These are phyloP conservation scores for Hymenoscyphus fraxineus DNA, from an alignment of 2,329 filamentous ascomycete species.

Conservation along the genomic window DNA sequence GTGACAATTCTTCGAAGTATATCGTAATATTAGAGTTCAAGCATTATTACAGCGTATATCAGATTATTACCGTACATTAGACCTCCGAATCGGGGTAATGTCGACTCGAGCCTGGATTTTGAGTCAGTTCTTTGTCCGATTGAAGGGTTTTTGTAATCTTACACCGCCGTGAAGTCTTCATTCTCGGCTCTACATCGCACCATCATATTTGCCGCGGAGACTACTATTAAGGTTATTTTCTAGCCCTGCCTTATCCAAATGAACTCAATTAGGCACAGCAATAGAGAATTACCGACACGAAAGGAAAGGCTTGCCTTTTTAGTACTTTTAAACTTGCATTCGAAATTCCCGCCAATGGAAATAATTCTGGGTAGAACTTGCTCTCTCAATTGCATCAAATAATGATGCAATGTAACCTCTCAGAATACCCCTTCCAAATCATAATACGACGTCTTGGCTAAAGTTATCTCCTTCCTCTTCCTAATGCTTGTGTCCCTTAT, in stretches of 20 bases:
- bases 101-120: too few relatives aligned
- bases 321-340: neutral
- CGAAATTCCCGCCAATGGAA: neutral
- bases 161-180: neutral
- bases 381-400: neutral
- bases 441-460: neutral
- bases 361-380: neutral
- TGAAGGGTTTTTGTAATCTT: too few relatives aligned
- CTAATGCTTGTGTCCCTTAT: neutral
- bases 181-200: neutral
- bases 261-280: neutral
- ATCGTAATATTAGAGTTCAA: too few relatives aligned
- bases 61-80: too few relatives aligned
- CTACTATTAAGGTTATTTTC: neutral
- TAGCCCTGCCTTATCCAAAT: neutral
- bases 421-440: neutral
- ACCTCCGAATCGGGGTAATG: too few relatives aligned
- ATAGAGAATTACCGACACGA: neutral
- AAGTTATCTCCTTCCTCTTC: slow-evolving; percentile 1
- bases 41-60: too few relatives aligned
- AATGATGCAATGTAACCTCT: neutral
- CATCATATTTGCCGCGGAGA: neutral
- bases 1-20: too few relatives aligned
- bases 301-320: neutral
- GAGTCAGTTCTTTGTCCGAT: too few relatives aligned